These are phyloP conservation scores for Trametes cinnabarina DNA, from an alignment of 768 basidiomycete genomes.

Conservation along the genomic window DNA sequence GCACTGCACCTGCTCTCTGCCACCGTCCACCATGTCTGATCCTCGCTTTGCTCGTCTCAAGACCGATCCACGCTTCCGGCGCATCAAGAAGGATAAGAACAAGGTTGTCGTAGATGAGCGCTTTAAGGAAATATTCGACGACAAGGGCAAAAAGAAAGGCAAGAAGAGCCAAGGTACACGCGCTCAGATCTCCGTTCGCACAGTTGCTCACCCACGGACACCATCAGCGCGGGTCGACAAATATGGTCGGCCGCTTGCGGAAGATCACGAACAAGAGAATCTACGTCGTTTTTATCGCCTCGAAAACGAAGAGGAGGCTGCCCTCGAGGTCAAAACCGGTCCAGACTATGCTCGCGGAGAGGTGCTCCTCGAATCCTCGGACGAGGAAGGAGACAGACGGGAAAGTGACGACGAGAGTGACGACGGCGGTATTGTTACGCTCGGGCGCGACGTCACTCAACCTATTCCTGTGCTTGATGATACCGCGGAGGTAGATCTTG, in stretches of 20 bases:
- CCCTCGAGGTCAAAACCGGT: conserved; percentile 24
- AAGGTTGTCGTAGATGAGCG: conserved; percentile 91
- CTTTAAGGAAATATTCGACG: conserved; percentile 76
- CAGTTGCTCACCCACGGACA: conserved; percentile 4
- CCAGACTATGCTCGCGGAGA: conserved; percentile 89
- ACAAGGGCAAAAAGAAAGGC: conserved; percentile 40
- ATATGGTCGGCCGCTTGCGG: conserved; percentile 74
- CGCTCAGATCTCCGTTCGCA: conserved; percentile 1
- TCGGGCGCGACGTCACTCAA: conserved; percentile 47
- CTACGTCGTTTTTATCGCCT: conserved; percentile 81
- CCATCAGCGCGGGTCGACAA: conserved; percentile 74
- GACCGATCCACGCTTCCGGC: conserved; percentile 91
- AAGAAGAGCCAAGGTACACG: conserved; percentile 29
- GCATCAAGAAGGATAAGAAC: conserved; percentile 71
- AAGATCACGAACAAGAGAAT: conserved; percentile 70
- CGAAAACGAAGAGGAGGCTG: conserved; percentile 42
- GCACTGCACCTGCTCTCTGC: not conserved
- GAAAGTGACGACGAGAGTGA: conserved; percentile 44
- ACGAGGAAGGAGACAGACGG: conserved; percentile 56
- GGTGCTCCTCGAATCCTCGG: conserved; percentile 83
- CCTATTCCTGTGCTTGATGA: conserved; percentile 41
- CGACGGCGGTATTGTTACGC: conserved; percentile 44
- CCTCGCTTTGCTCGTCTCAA: conserved; percentile 84
- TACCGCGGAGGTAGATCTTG: conserved; percentile 68
- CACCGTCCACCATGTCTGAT: conserved; percentile 57